phyloP scores from a whole-genome alignment of 345 rosid genomes.

The Noccaea bulbosa region DNA sequence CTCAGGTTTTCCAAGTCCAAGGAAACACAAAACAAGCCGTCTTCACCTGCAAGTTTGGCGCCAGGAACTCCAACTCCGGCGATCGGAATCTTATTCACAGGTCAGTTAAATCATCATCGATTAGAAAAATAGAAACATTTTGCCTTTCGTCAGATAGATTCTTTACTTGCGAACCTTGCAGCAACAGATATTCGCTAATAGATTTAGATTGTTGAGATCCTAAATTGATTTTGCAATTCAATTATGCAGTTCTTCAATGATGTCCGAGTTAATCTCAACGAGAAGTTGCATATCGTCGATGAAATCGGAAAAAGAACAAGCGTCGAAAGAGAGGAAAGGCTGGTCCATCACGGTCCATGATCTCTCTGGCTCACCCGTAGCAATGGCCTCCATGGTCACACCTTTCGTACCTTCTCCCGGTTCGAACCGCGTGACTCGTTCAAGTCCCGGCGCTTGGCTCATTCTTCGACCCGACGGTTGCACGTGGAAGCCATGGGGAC shows the following conservation, averaged over 20 bases:
- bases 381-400: conserved; percentile 98
- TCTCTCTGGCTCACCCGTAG: conserved; percentile 94
- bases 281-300: conserved; percentile 60
- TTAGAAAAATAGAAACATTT: conserved; percentile 32
- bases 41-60: conserved; percentile 92
- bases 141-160: conserved; percentile 36
- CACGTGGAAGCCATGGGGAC: conserved; percentile 98
- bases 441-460: conserved; percentile 95
- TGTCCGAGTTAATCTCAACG: conserved; percentile 42
- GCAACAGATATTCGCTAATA: conserved; percentile 17
- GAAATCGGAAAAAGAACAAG: conserved; percentile 59
- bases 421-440: conserved; percentile 72
- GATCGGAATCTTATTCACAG: conserved; percentile 68
- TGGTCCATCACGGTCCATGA: conserved; percentile 95
- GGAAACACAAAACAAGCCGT: conserved; percentile 87
- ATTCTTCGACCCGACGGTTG: conserved; percentile 79
- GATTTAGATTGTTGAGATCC: not conserved
- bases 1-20: conserved; percentile 92
- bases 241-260: conserved; percentile 61
- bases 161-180: conserved; percentile 23
- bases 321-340: conserved; percentile 77
- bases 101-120: conserved; percentile 43
- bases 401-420: conserved; percentile 95
- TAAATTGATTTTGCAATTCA: conserved; percentile 1
- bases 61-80: conserved; percentile 50